Conservation (phyloP, 2,329 filamentous ascomycete species). For the Epichloe festucae region DNA sequence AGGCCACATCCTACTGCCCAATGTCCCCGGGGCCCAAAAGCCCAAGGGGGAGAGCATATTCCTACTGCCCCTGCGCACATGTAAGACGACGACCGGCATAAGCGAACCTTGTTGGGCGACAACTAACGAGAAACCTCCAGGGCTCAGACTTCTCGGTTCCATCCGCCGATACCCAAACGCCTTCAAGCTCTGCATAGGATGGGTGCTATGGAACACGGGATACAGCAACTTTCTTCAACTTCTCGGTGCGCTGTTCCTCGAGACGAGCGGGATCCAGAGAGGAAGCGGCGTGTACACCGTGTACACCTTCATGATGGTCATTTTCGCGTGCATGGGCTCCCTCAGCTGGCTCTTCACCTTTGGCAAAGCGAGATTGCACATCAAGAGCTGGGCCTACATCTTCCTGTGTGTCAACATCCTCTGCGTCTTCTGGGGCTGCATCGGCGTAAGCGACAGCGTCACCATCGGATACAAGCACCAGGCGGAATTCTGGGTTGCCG, state of each 20-base stretch:
- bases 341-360: conserved; percentile 9
- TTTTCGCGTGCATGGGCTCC: conserved; percentile 9
- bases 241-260: conserved; percentile 9
- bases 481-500: conserved; percentile 10
- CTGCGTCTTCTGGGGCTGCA: conserved; percentile 11
- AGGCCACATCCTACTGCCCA: conserved; percentile 10
- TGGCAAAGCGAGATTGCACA: conserved; percentile 3
- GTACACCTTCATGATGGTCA: conserved; percentile 9
- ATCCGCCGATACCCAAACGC: conserved; percentile 10
- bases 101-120: not conserved
- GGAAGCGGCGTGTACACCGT: conserved; percentile 10
- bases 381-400: conserved; percentile 10
- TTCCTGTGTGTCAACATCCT: conserved; percentile 9
- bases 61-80: conserved; percentile 9
- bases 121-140: not conserved
- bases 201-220: conserved; percentile 11
- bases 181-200: conserved; percentile 11
- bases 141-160: conserved; percentile 9
- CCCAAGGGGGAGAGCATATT: conserved; percentile 7
- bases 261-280: conserved; percentile 8
- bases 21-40: conserved; percentile 6
- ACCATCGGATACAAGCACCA: conserved; percentile 10
- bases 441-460: conserved; percentile 7
- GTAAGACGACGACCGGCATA: conserved; percentile 2
- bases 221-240: conserved; percentile 10